A percentile compares a stretch with the other conserved stretches of the same genome.
These are phyloP conservation scores for Metschnikowia lunata DNA, from an alignment of 805 yeast genomes.

Conservation along the genomic window DNA sequence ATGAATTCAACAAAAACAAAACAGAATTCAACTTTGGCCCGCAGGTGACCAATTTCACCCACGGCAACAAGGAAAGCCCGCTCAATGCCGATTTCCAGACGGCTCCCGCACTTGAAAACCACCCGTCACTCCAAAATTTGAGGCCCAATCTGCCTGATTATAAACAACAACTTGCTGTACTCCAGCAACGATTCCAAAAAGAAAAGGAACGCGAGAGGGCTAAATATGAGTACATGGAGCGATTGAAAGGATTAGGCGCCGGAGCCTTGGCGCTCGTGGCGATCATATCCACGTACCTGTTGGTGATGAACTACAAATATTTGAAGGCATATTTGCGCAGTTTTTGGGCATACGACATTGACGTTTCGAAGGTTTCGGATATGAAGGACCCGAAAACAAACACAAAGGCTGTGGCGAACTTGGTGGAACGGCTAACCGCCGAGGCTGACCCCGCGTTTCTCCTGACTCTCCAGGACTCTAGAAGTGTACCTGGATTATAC, in stretches of 20 bases:
- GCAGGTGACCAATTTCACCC: slow-evolving; percentile 5
- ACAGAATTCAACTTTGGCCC: slow-evolving; percentile 27
- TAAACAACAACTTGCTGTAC: slow-evolving; percentile 26
- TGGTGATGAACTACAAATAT: slow-evolving; percentile 39
- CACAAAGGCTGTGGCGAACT: slow-evolving; percentile 21
- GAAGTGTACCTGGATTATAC: slow-evolving; percentile 31
- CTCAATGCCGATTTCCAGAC: slow-evolving; percentile 2
- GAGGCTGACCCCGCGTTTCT: slow-evolving; percentile 22
- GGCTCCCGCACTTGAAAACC: slow-evolving; percentile 4
- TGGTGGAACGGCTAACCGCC: slow-evolving; percentile 24
- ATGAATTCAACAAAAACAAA: slow-evolving; percentile 36
- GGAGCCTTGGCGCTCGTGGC: slow-evolving; percentile 41
- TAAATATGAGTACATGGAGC: slow-evolving; percentile 39
- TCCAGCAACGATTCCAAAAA: slow-evolving; percentile 25
- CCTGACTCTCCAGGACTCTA: slow-evolving; percentile 20
- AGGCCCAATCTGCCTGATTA: slow-evolving; percentile 34
- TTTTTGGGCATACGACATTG: slow-evolving; percentile 33
- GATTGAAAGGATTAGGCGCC: slow-evolving; percentile 40
- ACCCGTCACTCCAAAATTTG: slow-evolving; percentile 26
- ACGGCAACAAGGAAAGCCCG: slow-evolving; percentile 5
- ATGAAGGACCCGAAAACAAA: slow-evolving; percentile 30
- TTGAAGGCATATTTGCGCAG: slow-evolving; percentile 32
- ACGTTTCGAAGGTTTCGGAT: slow-evolving; percentile 34
- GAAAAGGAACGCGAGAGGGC: slow-evolving; percentile 25
- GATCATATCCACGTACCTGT: slow-evolving; percentile 38